These are phyloP conservation scores for Hanseniaspora singularis DNA, from an alignment of 805 yeast genomes.

Conservation along the genomic window DNA sequence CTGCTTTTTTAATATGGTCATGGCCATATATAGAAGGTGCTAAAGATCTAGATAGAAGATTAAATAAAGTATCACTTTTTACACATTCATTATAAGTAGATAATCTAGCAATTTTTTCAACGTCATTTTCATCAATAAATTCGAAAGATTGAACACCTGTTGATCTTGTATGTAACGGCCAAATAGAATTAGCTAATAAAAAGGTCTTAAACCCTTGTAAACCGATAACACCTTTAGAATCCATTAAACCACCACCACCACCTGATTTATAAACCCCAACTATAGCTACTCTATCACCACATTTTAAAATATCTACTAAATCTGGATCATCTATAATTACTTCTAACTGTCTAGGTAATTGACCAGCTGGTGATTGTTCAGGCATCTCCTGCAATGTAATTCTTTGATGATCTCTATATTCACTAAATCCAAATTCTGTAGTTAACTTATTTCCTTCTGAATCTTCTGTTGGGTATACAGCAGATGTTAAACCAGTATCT, in stretches of 20 bases:
- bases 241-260: slow-evolving; percentile 69
- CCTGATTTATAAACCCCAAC: slow-evolving; percentile 67
- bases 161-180: slow-evolving; percentile 77
- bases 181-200: slow-evolving; percentile 79
- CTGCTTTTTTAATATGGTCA: slow-evolving; percentile 81
- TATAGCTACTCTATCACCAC: slow-evolving; percentile 90
- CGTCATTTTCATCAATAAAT: slow-evolving; percentile 63
- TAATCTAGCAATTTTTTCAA: slow-evolving; percentile 71
- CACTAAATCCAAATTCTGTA: slow-evolving; percentile 86
- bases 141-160: slow-evolving; percentile 67
- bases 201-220: slow-evolving; percentile 64
- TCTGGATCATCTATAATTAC: slow-evolving; percentile 85
- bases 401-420: slow-evolving; percentile 83
- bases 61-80: slow-evolving; percentile 65
- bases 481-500: slow-evolving; percentile 39
- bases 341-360: slow-evolving; percentile 85
- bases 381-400: slow-evolving; percentile 95
- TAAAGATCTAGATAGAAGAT: slow-evolving; percentile 66
- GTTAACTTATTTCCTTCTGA: slow-evolving; percentile 76
- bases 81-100: slow-evolving; percentile 45
- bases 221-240: slow-evolving; percentile 22
- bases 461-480: slow-evolving; percentile 87
- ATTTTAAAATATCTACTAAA: slow-evolving; percentile 79
- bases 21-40: slow-evolving; percentile 96
- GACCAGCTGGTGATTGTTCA: slow-evolving; percentile 96